These are phyloP conservation scores for Vickermania spadyakhi DNA, from an alignment of 208 protist species.

Conservation along the genomic window DNA sequence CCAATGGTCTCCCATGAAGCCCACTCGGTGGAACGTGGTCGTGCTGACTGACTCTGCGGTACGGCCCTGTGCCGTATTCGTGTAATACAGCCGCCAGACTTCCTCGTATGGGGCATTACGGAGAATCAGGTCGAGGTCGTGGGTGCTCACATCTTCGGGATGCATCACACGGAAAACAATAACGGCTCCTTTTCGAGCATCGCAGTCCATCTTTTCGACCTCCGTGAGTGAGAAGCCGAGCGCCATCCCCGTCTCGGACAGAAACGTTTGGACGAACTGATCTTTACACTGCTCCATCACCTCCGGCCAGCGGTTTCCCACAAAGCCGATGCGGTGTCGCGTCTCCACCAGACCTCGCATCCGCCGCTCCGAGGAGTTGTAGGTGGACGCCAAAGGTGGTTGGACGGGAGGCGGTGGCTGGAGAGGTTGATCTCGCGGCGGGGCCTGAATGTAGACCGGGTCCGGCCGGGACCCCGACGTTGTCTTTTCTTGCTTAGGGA, in stretches of 20 bases:
- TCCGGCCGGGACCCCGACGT: background rate
- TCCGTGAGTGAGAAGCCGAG: background rate
- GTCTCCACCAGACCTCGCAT: background rate
- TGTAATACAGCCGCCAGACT: background rate
- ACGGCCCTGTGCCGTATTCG: background rate
- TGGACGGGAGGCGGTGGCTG: background rate
- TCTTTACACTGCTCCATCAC: background rate
- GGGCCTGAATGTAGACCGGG: background rate
- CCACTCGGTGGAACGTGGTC: constrained; percentile 18
- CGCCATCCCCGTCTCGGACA: background rate
- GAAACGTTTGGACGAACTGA: background rate
- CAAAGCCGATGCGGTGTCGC: background rate
- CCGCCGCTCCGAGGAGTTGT: background rate
- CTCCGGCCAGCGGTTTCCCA: background rate
- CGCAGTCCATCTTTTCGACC: constrained; percentile 2
- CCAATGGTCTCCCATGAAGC: constrained; percentile 16
- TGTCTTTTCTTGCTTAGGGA: background rate
- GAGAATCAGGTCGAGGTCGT: constrained; percentile 2
- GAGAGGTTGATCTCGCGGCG: background rate
- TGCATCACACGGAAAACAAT: background rate
- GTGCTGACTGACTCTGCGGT: background rate
- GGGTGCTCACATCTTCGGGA: background rate
- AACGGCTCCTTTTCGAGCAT: background rate
- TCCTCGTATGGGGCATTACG: constrained; percentile 1
- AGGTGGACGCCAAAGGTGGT: background rate